Evolutionary conservation across 208 protist genomes (phyloP).

Genomic region (Leptomonas pyrrhocoris): DNA sequence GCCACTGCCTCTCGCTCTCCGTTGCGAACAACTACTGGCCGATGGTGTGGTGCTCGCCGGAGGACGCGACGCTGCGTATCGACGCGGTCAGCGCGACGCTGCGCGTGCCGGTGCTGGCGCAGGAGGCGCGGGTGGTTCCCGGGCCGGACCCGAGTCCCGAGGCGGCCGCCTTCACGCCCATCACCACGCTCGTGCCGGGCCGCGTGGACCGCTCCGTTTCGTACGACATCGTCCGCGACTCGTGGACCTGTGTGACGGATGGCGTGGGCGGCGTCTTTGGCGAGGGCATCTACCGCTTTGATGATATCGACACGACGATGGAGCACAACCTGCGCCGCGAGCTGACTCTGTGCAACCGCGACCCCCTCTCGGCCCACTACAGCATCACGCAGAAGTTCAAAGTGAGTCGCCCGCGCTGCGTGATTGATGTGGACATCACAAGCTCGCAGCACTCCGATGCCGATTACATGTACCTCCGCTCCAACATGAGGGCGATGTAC

Average conservation of each 20-base stretch:
- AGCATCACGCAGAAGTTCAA: constrained; percentile 57
- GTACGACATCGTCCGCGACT: constrained; percentile 56
- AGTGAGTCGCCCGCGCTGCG: constrained; percentile 43
- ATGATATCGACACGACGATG: constrained; percentile 67
- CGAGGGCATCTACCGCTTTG: constrained; percentile 63
- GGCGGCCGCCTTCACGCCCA: constrained; percentile 46
- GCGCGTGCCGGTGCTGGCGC: constrained; percentile 30
- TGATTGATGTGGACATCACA: constrained; percentile 53
- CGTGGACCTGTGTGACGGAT: constrained; percentile 61
- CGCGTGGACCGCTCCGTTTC: constrained; percentile 46
- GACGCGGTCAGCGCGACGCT: constrained; percentile 33
- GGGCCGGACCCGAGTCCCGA: constrained; percentile 45
- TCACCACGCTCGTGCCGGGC: constrained; percentile 37
- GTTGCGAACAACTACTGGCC: constrained; percentile 75
- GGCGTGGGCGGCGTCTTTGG: constrained; percentile 68
- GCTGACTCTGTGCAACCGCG: constrained; percentile 57
- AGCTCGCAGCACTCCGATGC: constrained; percentile 43
- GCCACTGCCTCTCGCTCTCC: constrained; percentile 50
- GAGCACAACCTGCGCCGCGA: constrained; percentile 67
- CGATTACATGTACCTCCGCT: constrained; percentile 52
- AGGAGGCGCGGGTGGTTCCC: constrained; percentile 12
- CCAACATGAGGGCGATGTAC: constrained; percentile 41
- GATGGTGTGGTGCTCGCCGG: constrained; percentile 64
- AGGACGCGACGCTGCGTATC: constrained; percentile 53
- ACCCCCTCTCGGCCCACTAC: constrained; percentile 65